These are phyloP conservation scores for Nemania bipapillata DNA, from an alignment of 2,329 filamentous ascomycete genomes.

Conservation along the genomic window DNA sequence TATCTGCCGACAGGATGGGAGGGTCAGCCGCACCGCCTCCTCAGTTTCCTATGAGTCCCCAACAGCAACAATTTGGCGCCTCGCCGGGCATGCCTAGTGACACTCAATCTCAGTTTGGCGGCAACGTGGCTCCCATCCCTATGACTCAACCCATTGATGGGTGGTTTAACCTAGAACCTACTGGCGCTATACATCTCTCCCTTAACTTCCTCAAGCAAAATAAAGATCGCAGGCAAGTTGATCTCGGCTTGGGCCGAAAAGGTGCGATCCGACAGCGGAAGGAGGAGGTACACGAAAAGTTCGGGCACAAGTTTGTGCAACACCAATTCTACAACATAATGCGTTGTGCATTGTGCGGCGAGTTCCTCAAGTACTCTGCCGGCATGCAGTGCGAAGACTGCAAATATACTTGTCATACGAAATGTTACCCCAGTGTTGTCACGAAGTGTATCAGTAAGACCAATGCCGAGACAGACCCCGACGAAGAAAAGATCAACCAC, in stretches of 20 bases:
- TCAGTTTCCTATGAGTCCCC: conserved; percentile 69
- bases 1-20: conserved; percentile 94
- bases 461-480: conserved; percentile 96
- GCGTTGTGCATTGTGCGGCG: conserved; percentile 96
- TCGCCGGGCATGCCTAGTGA: conserved; percentile 56
- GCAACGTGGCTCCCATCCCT: conserved; percentile 61
- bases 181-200: conserved; percentile 89
- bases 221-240: conserved; percentile 82
- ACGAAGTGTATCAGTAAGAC: conserved; percentile 99
- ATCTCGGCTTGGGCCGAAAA: conserved; percentile 91
- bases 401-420: conserved; percentile 99
- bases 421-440: conserved; percentile 95
- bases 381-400: conserved; percentile 99
- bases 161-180: conserved; percentile 97
- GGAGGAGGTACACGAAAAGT: conserved; percentile 98
- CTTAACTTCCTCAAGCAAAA: conserved; percentile 93
- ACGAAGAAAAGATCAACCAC: conserved; percentile 99
- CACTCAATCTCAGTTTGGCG: conserved; percentile 47
- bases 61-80: conserved; percentile 57
- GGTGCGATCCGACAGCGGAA: conserved; percentile 97
- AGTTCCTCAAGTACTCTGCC: conserved; percentile 97
- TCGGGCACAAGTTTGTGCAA: conserved; percentile 98
- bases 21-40: conserved; percentile 58
- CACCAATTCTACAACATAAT: conserved; percentile 99
- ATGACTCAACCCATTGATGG: conserved; percentile 78